Conservation (phyloP, 1,284 basidiomycete species). For the Mrakiaceae sp. region DNA sequence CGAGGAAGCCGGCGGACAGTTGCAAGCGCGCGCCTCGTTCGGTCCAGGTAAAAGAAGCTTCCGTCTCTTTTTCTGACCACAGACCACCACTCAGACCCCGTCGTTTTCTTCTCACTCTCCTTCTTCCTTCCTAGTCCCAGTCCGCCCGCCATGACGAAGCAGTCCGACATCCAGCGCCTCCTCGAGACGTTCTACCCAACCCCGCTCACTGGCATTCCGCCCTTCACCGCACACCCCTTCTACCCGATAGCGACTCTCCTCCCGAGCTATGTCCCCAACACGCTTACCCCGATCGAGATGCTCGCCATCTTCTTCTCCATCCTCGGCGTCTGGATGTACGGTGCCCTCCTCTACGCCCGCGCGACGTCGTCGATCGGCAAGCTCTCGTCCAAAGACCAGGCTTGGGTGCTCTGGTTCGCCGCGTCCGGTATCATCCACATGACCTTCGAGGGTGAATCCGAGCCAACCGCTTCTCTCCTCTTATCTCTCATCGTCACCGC, state of each 20-base stretch:
- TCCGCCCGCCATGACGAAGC: too few relatives aligned
- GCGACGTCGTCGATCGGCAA: background rate
- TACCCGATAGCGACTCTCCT: conserved; percentile 7
- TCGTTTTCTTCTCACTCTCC: too few relatives aligned
- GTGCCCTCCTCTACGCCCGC: background rate
- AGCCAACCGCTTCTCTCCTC: background rate
- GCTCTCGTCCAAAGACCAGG: background rate
- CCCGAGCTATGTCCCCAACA: conserved; percentile 5
- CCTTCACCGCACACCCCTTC: conserved; percentile 8
- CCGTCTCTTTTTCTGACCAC: too few relatives aligned
- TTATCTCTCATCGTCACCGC: background rate
- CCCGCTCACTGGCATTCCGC: too few relatives aligned
- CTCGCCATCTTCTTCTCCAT: conserved; percentile 12
- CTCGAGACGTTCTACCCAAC: too few relatives aligned
- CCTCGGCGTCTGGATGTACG: conserved; percentile 1
- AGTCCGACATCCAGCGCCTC: too few relatives aligned
- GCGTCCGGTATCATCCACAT: conserved; percentile 6
- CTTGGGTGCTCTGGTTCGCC: conserved; percentile 6
- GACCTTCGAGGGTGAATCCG: conserved; percentile 12
- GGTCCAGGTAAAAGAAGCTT: too few relatives aligned
- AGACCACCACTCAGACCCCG: too few relatives aligned
- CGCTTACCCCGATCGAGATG: conserved; percentile 10
- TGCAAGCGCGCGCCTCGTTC: too few relatives aligned
- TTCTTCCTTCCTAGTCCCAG: too few relatives aligned
- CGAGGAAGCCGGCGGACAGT: too few relatives aligned